These are phyloP conservation scores for Thraustotheca clavata DNA, from an alignment of 352 stramenopile genomes.

Conservation along the genomic window DNA sequence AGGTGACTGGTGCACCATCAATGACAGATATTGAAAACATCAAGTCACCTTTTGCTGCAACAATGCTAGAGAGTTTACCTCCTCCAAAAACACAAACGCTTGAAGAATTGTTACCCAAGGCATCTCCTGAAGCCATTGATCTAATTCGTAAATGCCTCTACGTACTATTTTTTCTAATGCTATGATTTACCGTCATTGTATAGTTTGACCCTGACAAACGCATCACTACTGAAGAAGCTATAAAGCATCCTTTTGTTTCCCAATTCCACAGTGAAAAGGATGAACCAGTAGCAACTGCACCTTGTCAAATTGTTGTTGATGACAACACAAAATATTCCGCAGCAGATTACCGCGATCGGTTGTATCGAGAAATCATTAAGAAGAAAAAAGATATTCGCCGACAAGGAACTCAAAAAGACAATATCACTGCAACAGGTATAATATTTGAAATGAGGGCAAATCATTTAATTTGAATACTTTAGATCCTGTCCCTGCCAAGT, in stretches of 20 bases:
- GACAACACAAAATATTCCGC: slow-evolving; percentile 94
- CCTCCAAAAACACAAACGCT: slow-evolving; percentile 62
- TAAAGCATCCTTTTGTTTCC: slow-evolving; percentile 91
- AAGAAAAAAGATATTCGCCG: slow-evolving; percentile 87
- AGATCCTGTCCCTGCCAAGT: too few relatives aligned
- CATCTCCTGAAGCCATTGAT: slow-evolving; percentile 79
- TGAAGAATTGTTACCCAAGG: slow-evolving; percentile 83
- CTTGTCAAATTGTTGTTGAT: slow-evolving; percentile 83
- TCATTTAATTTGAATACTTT: too few relatives aligned
- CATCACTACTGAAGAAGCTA: slow-evolving; percentile 72
- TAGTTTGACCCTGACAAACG: slow-evolving; percentile 90
- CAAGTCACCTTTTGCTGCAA: slow-evolving; percentile 88
- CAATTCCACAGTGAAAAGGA: slow-evolving; percentile 95
- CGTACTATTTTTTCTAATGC: slow-evolving; percentile 26
- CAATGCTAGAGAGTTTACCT: slow-evolving; percentile 90
- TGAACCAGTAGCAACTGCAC: slow-evolving; percentile 64
- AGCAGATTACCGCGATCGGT: slow-evolving; percentile 87
- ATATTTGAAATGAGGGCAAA: too few relatives aligned
- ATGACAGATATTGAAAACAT: slow-evolving; percentile 87
- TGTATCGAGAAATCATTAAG: slow-evolving; percentile 92
- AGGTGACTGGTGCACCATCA: slow-evolving; percentile 88
- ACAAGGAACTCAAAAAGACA: slow-evolving; percentile 17
- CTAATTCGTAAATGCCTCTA: slow-evolving; percentile 85
- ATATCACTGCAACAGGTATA: too few relatives aligned
- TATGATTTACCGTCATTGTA: neutral